Conservation (phyloP, 2,329 filamentous ascomycete genomes). For the Calonectria pseudoreteaudii region DNA sequence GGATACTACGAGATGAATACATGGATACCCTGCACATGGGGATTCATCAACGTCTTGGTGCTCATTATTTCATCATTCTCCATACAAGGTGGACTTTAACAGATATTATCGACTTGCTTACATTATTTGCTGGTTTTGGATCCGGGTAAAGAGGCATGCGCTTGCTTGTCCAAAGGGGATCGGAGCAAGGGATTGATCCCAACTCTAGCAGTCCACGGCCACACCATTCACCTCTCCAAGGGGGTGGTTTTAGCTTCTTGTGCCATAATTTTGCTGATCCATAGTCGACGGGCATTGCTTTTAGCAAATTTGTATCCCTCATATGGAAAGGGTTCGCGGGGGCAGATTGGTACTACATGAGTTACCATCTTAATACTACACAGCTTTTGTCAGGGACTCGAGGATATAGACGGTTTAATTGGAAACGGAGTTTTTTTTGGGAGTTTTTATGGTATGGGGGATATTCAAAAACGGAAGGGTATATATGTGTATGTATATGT, state of each 20-base stretch:
- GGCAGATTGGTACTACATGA: too few relatives aligned
- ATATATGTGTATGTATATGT: background rate
- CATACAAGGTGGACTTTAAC: slow-evolving; percentile 87
- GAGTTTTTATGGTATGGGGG: background rate
- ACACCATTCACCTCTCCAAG: too few relatives aligned
- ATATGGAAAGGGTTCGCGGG: background rate
- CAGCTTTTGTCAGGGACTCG: background rate
- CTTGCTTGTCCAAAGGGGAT: background rate
- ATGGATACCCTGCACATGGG: slow-evolving; percentile 93
- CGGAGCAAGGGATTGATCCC: background rate
- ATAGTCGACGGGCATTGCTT: background rate
- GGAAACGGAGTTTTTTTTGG: background rate
- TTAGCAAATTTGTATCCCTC: background rate
- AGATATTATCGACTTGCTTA: background rate
- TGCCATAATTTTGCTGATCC: background rate
- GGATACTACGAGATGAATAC: slow-evolving; percentile 93
- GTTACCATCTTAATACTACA: background rate
- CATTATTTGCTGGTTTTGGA: background rate
- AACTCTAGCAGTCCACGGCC: background rate
- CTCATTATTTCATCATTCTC: slow-evolving; percentile 90
- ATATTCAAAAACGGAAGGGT: background rate
- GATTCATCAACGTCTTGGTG: slow-evolving; percentile 83
- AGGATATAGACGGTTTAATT: background rate
- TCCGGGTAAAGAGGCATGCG: background rate
- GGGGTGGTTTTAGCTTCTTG: background rate